Base-by-base conservation (phyloP, 1,139 yeast species). In the Petasospora fabianii region DNA sequence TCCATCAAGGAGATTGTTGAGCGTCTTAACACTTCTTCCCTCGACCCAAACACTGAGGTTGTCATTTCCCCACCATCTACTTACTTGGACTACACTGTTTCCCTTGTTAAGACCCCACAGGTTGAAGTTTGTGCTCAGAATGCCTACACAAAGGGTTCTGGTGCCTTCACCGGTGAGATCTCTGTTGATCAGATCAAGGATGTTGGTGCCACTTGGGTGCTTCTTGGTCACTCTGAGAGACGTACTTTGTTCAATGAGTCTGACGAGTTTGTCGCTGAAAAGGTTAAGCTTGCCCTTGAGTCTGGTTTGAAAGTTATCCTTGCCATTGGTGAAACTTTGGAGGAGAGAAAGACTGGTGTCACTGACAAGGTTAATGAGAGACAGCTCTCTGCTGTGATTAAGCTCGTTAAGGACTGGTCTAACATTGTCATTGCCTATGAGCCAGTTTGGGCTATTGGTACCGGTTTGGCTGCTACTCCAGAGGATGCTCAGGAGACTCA, bases 361-460 rank as follows among this genome's bases (percentile, higher is more conserved):
- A 92, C 98, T 59, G 75, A 90, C 60, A 76, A 80, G 21, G 95
- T 94, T 48, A 84, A 86, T 66, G 80, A 86, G 62, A 80, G 85
- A 71, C 97, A 92, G 77, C 76, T 92, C 65, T 77, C 80, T 54
- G 97, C 97, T 50, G 97, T 84, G 48, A 71, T 85, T 59, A 84
- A 79, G 64, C 73, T 82, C 54, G 82, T 90, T 50, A 67, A 75
- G 58, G 97, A 90, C 79, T 92, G 98, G 98, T 61, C 83, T 52
- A 76, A 85, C 68, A 75, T 92, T 56, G 98, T 92, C 53, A 73
- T 94, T 66, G 99, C 98, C 62, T 94, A 94, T 73, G 98, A 92
- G 74, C 99, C 99, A 58, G 96, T 92, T 56, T 92, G 98, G 98
- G 99, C 99, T 56, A 92, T 92, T 61, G 99, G 99, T 67, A 90